Evolutionary conservation across 352 stramenopile species (phyloP), one percentile per base, ranked within the genome.

Genomic region (Phytophthora chlamydospora): DNA sequence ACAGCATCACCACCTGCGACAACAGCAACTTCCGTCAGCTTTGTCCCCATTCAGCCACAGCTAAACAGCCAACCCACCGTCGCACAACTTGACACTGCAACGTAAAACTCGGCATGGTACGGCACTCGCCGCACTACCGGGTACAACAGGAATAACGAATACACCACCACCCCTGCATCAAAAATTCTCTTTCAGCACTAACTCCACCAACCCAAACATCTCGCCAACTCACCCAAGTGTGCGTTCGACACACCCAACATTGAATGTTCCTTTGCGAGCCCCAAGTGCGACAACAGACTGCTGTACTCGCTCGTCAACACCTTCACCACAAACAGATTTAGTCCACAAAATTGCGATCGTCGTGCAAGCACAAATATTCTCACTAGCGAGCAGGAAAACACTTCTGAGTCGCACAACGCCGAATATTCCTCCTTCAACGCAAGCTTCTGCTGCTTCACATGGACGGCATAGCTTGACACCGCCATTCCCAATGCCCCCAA

Each of bases 281-380:
- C 66, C 54, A 73, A 68, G 48, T 77, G 51, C 34, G 63, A 66
- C 38, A 87, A 62, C 45, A 90, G 35, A 53, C 61, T 76, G 7
- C 80, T 78, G 55, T 82, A 85, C 57, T 81, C 72, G 51, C 78
- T 90, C 19, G 70, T 73, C 68, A 88, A 73, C 33, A 88, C 78
- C 71, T 82, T 74, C 24, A 24, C 21, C 21, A 24, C 21, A 24
- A 24, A 24, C 21, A 3, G 21, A 24, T 24, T 24, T 24, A 24
- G 21, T 24, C 21, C 3, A 24, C 21, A 24, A 24, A 24, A 47
- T 47, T 33, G 41, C 21, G 41, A 47, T 16, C 41, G 7, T 33
- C 41, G 19, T 19, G 19, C 41, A 47, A 45, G n/a, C 17, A 13
- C 11, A 40, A 14, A 21, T 17, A n/a, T 24, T 36, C 38, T 38